These are phyloP conservation scores for Eucalyptus marginata DNA, from an alignment of 345 rosid genomes.

Conservation along the genomic window DNA sequence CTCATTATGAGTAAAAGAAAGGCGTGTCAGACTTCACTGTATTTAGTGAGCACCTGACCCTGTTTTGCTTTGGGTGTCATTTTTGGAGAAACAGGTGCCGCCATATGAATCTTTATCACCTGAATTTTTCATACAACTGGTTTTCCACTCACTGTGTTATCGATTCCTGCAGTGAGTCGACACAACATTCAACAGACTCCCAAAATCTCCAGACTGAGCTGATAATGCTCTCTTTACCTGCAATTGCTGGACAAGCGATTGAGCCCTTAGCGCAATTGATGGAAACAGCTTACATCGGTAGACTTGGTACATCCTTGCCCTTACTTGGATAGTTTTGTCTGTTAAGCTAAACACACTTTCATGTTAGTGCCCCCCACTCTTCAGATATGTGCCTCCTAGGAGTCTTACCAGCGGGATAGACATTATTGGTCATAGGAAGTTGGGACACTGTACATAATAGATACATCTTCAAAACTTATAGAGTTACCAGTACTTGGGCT, in stretches of 20 bases:
- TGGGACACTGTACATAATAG: neutral
- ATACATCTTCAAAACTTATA: neutral
- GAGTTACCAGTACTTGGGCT: neutral
- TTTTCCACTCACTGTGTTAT: neutral
- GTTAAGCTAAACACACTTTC: neutral
- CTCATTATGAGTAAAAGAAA: neutral
- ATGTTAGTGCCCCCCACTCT: neutral
- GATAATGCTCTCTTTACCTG: conserved; percentile 80
- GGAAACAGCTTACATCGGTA: conserved; percentile 96
- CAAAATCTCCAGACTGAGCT: conserved; percentile 25
- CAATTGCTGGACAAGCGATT: conserved; percentile 84
- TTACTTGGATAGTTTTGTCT: neutral
- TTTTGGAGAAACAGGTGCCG: neutral
- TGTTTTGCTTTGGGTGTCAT: neutral
- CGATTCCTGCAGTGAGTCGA: neutral
- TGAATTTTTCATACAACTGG: neutral
- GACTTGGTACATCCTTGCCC: conserved; percentile 39
- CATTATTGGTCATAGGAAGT: neutral
- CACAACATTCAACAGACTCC: neutral
- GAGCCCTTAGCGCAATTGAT: conserved; percentile 79
- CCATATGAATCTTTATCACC: neutral
- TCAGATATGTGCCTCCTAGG: neutral
- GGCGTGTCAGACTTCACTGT: neutral
- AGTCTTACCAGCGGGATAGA: neutral
- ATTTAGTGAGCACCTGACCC: neutral